Conservation (phyloP, 176 grass and related monocot genomes). For the Rhynchospora breviuscula region DNA sequence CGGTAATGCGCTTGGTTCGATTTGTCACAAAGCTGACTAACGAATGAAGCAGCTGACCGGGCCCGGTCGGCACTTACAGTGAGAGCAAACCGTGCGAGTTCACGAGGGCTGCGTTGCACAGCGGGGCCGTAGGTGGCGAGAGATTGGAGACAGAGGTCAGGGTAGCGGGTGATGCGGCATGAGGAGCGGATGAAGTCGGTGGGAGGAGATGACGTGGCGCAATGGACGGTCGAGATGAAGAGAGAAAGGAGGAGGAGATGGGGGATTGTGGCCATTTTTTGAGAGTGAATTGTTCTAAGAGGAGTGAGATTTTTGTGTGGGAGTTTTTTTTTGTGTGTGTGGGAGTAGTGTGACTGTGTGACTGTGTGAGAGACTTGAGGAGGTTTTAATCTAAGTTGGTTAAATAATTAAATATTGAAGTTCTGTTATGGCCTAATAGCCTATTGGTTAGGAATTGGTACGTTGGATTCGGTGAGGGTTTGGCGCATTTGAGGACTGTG, state of each 20-base stretch:
- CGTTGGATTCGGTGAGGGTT: background rate
- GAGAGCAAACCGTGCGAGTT: constrained; percentile 77
- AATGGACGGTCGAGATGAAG: background rate
- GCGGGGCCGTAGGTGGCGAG: constrained; percentile 47
- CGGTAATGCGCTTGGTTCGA: background rate
- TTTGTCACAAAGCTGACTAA: constrained; percentile 27
- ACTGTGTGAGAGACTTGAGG: background rate
- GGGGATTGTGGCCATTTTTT: background rate
- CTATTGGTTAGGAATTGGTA: background rate
- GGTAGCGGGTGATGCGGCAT: constrained; percentile 76
- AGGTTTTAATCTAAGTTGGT: background rate
- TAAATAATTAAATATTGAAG: constrained; percentile 6
- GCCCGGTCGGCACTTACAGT: constrained; percentile 71
- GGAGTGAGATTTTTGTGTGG: background rate
- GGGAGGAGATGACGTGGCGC: background rate
- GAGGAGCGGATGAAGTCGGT: constrained; percentile 68
- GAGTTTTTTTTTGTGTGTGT: background rate
- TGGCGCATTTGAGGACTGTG: background rate
- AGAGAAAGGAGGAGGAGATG: constrained; percentile 22
- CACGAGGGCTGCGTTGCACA: constrained; percentile 49
- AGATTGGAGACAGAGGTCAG: constrained; percentile 65
- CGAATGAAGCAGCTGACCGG: constrained; percentile 51
- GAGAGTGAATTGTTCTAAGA: background rate
- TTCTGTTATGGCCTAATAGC: background rate
- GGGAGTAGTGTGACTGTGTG: background rate